A percentile compares a stretch with the other conserved stretches of the same genome.
Evolutionary conservation across 2,329 filamentous ascomycete species (phyloP).

Genomic region (Verticillium longisporum): DNA sequence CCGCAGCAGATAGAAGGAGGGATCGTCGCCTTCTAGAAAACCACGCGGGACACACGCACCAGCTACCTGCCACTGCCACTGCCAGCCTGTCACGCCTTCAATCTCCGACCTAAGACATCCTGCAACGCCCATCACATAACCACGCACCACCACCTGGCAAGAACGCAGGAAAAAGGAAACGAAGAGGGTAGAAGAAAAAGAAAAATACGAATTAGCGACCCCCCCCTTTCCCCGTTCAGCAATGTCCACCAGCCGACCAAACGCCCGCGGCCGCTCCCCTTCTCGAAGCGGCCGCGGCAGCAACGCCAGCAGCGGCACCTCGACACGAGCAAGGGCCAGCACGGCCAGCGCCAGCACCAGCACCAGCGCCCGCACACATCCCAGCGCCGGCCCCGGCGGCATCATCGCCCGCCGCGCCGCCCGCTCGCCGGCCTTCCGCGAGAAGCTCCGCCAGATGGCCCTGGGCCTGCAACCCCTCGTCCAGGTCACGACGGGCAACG

Average conservation of each 20-base stretch:
- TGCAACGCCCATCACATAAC: not conserved
- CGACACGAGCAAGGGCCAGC: not conserved
- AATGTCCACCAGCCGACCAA: not conserved
- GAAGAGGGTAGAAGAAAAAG: not conserved
- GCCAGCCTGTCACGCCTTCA: not conserved
- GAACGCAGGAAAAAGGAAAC: not conserved
- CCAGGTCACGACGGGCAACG: slow-evolving; percentile 51
- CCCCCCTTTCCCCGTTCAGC: not conserved
- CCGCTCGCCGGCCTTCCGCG: slow-evolving; percentile 41
- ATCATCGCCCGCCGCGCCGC: slow-evolving; percentile 30
- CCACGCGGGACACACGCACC: not conserved
- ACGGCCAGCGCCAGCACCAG: not conserved
- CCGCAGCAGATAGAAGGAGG: not conserved
- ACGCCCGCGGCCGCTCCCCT: not conserved
- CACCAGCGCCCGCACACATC: not conserved
- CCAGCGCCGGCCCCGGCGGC: slow-evolving; percentile 7
- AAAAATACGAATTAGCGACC: no score
- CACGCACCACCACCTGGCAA: no score
- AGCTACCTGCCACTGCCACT: not conserved
- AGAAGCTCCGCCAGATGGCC: slow-evolving; percentile 60
- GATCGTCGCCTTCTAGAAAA: not conserved
- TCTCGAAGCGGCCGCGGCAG: not conserved
- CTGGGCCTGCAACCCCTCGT: slow-evolving; percentile 61
- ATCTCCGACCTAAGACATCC: not conserved
- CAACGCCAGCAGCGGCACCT: not conserved